These are phyloP conservation scores for Mycena haematopus DNA, from an alignment of 768 basidiomycete genomes.

Conservation along the genomic window DNA sequence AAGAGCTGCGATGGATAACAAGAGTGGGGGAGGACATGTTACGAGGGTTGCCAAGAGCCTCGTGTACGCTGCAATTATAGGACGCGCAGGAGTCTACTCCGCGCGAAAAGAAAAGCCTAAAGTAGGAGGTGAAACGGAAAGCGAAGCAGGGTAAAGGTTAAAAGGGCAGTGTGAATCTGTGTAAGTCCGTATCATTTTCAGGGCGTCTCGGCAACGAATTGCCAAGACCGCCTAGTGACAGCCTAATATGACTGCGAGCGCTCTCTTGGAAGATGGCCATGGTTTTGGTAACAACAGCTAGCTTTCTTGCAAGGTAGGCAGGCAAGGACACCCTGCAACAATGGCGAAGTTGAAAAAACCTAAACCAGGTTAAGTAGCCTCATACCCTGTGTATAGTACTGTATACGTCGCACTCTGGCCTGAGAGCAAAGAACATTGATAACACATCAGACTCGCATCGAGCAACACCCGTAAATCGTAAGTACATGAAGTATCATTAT, in stretches of 20 bases:
- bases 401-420: no score
- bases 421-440: no score
- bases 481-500: conserved; percentile 2
- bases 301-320: no score
- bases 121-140: neutral
- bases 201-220: neutral
- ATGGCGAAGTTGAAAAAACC: no score
- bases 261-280: conserved; percentile 1
- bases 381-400: no score
- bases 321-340: no score
- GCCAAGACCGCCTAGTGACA: conserved; percentile 1
- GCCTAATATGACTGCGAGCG: conserved; percentile 7
- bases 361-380: no score
- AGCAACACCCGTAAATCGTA: conserved; percentile 3
- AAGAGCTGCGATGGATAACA: conserved; percentile 24
- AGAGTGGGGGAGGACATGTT: conserved; percentile 8
- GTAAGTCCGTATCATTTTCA: neutral
- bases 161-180: no score
- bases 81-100: conserved; percentile 6
- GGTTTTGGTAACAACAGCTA: no score
- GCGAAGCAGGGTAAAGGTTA: neutral
- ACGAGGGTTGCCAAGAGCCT: neutral
- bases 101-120: neutral
- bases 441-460: no score
- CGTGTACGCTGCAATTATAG: conserved; percentile 8